phyloP scores from a whole-genome alignment of 73 alveolate species.

The Symbiodinium natans region DNA sequence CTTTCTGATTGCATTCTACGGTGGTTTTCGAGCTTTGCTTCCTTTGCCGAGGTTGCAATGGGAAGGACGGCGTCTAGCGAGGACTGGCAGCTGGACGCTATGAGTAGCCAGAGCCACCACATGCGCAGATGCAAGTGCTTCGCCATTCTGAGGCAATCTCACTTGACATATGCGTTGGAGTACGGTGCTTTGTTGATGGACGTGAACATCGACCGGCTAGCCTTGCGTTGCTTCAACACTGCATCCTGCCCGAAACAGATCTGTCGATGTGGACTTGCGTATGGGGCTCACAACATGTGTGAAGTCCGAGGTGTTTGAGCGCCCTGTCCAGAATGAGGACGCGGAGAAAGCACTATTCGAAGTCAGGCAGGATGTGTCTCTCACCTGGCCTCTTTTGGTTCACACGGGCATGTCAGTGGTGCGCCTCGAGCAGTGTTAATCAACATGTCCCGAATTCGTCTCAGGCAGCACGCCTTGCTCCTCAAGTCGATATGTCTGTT shows the following conservation, averaged over 20 bases:
- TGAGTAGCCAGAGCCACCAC: too few relatives aligned
- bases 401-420: background rate
- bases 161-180: constrained; percentile 55
- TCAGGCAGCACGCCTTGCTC: constrained; percentile 86
- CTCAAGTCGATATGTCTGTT: constrained; percentile 64
- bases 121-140: too few relatives aligned
- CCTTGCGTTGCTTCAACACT: constrained; percentile 81
- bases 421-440: background rate
- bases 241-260: background rate
- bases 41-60: constrained; percentile 19
- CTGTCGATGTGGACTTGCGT: background rate
- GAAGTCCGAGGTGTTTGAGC: constrained; percentile 35
- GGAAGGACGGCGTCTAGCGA: constrained; percentile 43
- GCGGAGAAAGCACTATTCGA: background rate
- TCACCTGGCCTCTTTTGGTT: background rate
- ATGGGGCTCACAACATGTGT: background rate
- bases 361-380: background rate
- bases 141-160: constrained; percentile 39
- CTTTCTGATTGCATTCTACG: background rate
- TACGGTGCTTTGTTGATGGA: constrained; percentile 86
- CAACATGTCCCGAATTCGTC: too few relatives aligned
- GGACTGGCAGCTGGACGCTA: constrained; percentile 35
- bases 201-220: constrained; percentile 74
- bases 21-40: background rate
- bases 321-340: background rate